Evolutionary conservation across 495 filamentous ascomycete genomes (phyloP), one percentile per base, ranked within the genome.

Genomic region (Aspergillus sparsus): DNA sequence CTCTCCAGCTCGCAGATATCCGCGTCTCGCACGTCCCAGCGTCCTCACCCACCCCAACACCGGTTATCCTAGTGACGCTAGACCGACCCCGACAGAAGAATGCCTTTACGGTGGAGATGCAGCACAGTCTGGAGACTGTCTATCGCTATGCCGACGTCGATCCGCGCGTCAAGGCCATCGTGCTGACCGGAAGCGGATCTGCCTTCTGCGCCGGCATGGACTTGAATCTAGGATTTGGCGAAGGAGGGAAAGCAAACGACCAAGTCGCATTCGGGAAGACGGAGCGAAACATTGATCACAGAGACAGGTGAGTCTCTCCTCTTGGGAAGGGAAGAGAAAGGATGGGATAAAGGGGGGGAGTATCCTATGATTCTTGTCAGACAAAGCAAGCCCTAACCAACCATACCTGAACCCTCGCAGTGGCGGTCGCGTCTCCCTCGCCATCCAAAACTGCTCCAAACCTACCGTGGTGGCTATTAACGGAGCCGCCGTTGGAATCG

Each of bases 181-280:
- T 85, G 4, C 59, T 87, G 10, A 85, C 85, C 4, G 83, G 83
- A 13, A 54, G 68, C 31, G 83, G 83, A 11, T 71, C 65, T 42
- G 81, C 82, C 62, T 88, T 86, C 67, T 86, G 84, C 63, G 83
- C 83, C 1, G 84, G 85, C 31, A 80, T 80, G 35, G 85, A 87
- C 69, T 68, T 87, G 7, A 75, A 80, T 16, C 63, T 69, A n/a
- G 80, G 76, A 1, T 77, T 83, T 66, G 55, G 62, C 12, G 64
- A 71, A 35, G 71, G 71, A 8, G 44, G 44, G 15, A 21, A 47
- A 18, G 44, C 44, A 2, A 16, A 47, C n/a, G 44, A 47, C 44
- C 44, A 47, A 9, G 1, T 47, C 9, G 16, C 44, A 7, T 47
- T 47, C 16, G 44, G 44, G 1, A 47, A 47, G n/a, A 47, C 44